phyloP scores from a whole-genome alignment of 768 basidiomycete genomes.

The Phallus indusiatus region DNA sequence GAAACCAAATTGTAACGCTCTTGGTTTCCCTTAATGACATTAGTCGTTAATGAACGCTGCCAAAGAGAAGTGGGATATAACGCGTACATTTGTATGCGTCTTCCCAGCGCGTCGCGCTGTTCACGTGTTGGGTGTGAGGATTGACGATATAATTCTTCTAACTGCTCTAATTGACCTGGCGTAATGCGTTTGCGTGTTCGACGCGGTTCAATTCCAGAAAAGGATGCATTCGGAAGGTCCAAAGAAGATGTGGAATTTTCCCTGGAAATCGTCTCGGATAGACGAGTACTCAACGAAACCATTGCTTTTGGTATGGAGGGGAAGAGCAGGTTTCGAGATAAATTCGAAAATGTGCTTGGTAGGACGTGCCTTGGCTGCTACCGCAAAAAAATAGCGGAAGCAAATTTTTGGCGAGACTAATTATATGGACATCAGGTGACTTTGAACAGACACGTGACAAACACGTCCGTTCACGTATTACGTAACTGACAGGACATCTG shows the following conservation, averaged over 20 bases:
- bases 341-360: not conserved
- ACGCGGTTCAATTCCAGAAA: conserved; percentile 25
- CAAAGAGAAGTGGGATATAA: conserved; percentile 4
- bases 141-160: conserved; percentile 64
- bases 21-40: conserved; percentile 16
- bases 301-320: not conserved
- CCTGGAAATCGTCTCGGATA: conserved; percentile 28
- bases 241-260: conserved; percentile 50
- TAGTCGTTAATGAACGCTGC: not conserved
- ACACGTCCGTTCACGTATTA: not conserved
- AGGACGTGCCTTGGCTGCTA: not conserved
- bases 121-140: conserved; percentile 69
- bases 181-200: conserved; percentile 67
- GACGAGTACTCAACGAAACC: not conserved
- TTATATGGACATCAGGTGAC: not conserved
- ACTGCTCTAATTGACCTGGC: conserved; percentile 56
- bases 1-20: conserved; percentile 27
- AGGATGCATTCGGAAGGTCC: conserved; percentile 23
- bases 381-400: not conserved
- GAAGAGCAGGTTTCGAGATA: not conserved
- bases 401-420: not conserved
- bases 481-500: not conserved
- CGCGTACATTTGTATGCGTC: conserved; percentile 54
- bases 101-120: conserved; percentile 56
- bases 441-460: conserved; percentile 4